Evolutionary conservation across 2,329 filamentous ascomycete species (phyloP), one percentile per base, ranked within the genome.

Genomic region (Diaporthe citri): DNA sequence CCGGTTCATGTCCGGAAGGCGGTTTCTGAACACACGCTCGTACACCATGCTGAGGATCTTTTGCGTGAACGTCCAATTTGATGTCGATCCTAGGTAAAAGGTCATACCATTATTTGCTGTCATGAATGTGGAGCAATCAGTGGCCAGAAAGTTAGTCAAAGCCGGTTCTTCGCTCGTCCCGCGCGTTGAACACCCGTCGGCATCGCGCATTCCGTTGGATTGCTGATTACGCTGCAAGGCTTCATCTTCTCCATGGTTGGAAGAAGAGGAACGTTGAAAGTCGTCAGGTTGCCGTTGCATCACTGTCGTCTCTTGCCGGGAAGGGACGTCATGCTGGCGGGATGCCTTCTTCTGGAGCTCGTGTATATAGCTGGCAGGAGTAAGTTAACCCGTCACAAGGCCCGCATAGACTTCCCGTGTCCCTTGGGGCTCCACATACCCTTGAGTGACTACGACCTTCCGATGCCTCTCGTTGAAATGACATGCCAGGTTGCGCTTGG

Each of bases 21-120:
- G 46, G 15, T 67, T 67, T 4, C 64, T 67, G 46, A n/a, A 51
- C 15, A 67, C 64, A 39, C 64, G 64, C 34, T 88, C 85, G 64
- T 89, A 86, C 0, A 86, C 85, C 70, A 89, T 82, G 36, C 82
- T 84, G 28, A 90, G 81, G 2, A 89, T 84, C 28, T 86, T 84
- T 10, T 88, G 83, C 34, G 85, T 85, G 66, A 90, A 90, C 0
- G 88, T 88, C 88, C 88, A 90, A 62, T 89, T 90, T 1, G 88
- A 90, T 0, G 88, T 90, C 2, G 87, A 88, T 1, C 88, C 88
- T 10, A 90, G 82, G 74, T 89, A 90, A 73, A 85, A 87, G 55
- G 82, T 83, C 76, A 83, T 80, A 4, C 86, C 86, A 67, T 83
- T 83, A 0, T 81, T 80, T 0, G 85, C 83, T 4, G 81, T 80